Evolutionary conservation across 2,329 filamentous ascomycete species (phyloP), one percentile per base, ranked within the genome.

Genomic region (Cladosporium sp.): DNA sequence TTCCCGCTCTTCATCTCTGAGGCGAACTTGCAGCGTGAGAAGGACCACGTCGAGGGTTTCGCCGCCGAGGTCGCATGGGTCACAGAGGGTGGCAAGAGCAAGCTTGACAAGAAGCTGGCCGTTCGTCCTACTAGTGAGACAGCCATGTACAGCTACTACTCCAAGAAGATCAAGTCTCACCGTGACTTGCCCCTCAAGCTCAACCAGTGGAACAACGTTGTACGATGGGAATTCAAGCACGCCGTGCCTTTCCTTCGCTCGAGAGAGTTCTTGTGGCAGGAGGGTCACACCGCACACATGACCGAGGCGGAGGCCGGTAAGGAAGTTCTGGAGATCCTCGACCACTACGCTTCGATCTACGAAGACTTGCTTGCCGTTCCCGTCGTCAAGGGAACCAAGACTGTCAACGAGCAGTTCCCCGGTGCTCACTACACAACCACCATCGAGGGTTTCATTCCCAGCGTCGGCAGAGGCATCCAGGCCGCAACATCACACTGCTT

Each of bases 11-110:
- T 97, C 78, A 85, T 99, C 65, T 96, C 91, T 17, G 82, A 90
- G 71, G 95, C 95, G 77, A 95, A 95, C 40, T 79, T 99, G 64
- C 80, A 87, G 72, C 78, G 82, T 73, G 92, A 97, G 77, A 97
- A 97, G 83, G 90, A 94, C 70, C 94, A 99, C 75, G 89, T 99
- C 63, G 93, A 99, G 76, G 94, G 94, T n/a, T 99, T 99, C 74
- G 94, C 94, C 55, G 92, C 94, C 36, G 90, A 94, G 75, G 83
- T 94, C 65, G 90, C 90, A 59, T 94, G 90, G 90, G 90, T 94
- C 28, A 94, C 90, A 55, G 90, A 90, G 75, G 89, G 91, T 66
- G 94, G 94, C 70, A 92, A 92, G 70, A 95, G 89, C 72, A 89
- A 96, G 69, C 86, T 99, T 65, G 94, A 99, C 74, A 92, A 85